Evolutionary conservation across 805 yeast species (phyloP).

Genomic region (Yarrowia deformans): DNA sequence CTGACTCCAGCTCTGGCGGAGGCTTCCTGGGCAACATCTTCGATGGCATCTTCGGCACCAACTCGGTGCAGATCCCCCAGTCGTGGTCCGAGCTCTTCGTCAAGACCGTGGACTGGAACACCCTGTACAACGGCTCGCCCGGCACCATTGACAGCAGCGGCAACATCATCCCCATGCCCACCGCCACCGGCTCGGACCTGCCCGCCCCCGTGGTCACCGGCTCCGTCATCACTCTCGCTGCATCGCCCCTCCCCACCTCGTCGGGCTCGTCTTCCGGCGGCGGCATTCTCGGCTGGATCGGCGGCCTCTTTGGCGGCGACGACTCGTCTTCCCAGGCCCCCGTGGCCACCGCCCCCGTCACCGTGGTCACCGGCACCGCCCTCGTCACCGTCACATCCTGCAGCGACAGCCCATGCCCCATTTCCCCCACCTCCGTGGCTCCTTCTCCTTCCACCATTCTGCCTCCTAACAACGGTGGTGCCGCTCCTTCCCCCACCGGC

Average conservation of each 20-base stretch:
- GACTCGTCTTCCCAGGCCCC: constrained; percentile 29
- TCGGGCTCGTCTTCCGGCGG: constrained; percentile 21
- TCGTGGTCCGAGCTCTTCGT: constrained; percentile 38
- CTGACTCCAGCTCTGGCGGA: not conserved
- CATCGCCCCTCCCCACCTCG: constrained; percentile 27
- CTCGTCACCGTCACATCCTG: constrained; percentile 37
- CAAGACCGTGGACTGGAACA: constrained; percentile 38
- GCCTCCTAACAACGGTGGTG: constrained; percentile 16
- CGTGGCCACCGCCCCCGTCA: constrained; percentile 33
- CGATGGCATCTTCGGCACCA: constrained; percentile 33
- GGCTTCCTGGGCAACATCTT: constrained; percentile 36
- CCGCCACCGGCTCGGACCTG: constrained; percentile 14
- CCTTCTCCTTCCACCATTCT: constrained; percentile 20
- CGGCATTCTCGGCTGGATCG: constrained; percentile 34
- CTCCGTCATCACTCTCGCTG: constrained; percentile 34
- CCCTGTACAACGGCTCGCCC: constrained; percentile 32
- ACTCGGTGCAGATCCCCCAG: constrained; percentile 27
- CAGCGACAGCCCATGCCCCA: constrained; percentile 39
- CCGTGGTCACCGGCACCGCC: constrained; percentile 38
- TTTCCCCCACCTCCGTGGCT: not conserved
- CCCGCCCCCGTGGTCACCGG: constrained; percentile 35
- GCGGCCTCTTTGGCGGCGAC: constrained; percentile 40
- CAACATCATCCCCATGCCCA: constrained; percentile 38
- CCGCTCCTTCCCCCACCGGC: constrained; percentile 13
- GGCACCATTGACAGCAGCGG: constrained; percentile 24